Evolutionary conservation across 495 filamentous ascomycete genomes (phyloP).

Genomic region (Aspergillus biplanus): DNA sequence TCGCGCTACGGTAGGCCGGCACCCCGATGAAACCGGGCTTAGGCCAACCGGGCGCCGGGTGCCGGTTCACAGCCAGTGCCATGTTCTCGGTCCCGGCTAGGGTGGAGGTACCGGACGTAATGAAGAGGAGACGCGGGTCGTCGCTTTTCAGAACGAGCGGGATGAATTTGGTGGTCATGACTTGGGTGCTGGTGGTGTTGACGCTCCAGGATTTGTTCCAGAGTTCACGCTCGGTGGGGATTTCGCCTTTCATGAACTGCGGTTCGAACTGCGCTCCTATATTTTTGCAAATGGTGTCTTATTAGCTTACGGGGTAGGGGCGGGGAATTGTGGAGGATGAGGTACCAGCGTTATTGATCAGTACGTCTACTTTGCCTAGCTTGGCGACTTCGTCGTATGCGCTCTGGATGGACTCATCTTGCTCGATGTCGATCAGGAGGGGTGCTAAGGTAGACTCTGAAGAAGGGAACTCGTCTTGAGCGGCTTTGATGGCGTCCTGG

Average conservation of each 20-base stretch:
- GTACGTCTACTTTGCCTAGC: slow-evolving; percentile 51
- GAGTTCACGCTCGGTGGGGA: slow-evolving; percentile 37
- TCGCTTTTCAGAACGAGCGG: slow-evolving; percentile 49
- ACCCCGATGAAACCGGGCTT: slow-evolving; percentile 29
- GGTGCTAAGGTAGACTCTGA: slow-evolving; percentile 35
- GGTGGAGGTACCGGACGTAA: slow-evolving; percentile 52
- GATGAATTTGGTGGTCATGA: slow-evolving; percentile 48
- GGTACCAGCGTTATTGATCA: slow-evolving; percentile 57
- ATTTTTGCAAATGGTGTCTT: no score
- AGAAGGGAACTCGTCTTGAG: slow-evolving; percentile 38
- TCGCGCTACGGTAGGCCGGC: slow-evolving; percentile 53
- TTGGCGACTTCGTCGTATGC: slow-evolving; percentile 40
- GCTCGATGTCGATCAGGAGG: slow-evolving; percentile 54
- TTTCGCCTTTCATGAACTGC: slow-evolving; percentile 33
- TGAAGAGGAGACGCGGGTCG: slow-evolving; percentile 53
- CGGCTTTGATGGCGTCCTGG: slow-evolving; percentile 38
- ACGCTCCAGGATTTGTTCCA: slow-evolving; percentile 60
- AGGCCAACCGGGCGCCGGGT: slow-evolving; percentile 49
- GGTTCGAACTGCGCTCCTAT: slow-evolving; percentile 42
- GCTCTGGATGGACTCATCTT: slow-evolving; percentile 52
- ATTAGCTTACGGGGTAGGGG: no score
- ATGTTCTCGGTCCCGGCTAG: slow-evolving; percentile 42
- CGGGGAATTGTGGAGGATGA: no score
- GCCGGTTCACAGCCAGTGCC: slow-evolving; percentile 35
- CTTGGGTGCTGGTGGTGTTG: slow-evolving; percentile 56